These are phyloP conservation scores for Thuidium tamariscinum DNA, from an alignment of 225 moss, liverwort and hornwort species.

Conservation along the genomic window DNA sequence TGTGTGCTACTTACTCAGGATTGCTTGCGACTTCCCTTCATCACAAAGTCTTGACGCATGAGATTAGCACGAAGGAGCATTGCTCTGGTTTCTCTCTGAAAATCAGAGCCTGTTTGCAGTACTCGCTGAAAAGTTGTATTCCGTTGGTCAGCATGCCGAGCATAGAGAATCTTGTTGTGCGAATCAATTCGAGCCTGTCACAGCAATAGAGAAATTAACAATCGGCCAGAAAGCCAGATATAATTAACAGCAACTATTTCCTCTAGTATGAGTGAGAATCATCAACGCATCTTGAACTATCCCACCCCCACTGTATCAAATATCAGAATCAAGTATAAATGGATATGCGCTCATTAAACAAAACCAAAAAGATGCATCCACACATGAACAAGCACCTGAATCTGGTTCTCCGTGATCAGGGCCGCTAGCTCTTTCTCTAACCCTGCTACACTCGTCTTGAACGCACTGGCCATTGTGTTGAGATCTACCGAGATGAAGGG, in stretches of 20 bases:
- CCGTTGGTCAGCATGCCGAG: slow-evolving; percentile 96
- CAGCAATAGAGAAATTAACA: background rate
- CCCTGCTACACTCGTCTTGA: slow-evolving; percentile 94
- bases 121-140: slow-evolving; percentile 92
- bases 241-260: background rate
- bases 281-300: background rate
- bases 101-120: slow-evolving; percentile 90
- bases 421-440: slow-evolving; percentile 98
- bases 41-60: slow-evolving; percentile 91
- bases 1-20: slow-evolving; percentile 10
- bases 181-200: slow-evolving; percentile 95
- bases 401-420: slow-evolving; percentile 93
- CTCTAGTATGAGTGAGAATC: background rate
- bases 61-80: slow-evolving; percentile 96
- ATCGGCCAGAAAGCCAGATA: background rate
- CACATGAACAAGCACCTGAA: slow-evolving; percentile 51
- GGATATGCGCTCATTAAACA: background rate
- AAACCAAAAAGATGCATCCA: background rate
- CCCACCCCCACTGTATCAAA: background rate
- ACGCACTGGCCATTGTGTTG: slow-evolving; percentile 96
- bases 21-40: slow-evolving; percentile 69
- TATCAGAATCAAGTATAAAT: background rate
- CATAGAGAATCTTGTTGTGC: slow-evolving; percentile 98
- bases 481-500: slow-evolving; percentile 99
- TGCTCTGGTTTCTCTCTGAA: slow-evolving; percentile 94